A percentile compares a stretch with the other conserved stretches of the same genome.
phyloP scores from a whole-genome alignment of 257 asterid species.

The Euphrasia confusa region DNA sequence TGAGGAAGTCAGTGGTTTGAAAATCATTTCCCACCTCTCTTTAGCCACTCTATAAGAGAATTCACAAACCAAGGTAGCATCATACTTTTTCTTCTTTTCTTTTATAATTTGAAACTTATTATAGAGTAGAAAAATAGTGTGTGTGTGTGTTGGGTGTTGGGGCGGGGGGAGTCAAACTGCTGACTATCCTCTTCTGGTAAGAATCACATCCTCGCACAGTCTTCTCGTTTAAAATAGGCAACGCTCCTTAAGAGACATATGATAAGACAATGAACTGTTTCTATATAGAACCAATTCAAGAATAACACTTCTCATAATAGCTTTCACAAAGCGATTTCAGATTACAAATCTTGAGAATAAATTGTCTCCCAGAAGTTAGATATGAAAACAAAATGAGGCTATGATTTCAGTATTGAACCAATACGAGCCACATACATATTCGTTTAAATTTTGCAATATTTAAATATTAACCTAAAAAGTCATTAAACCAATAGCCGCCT shows the following conservation, averaged over 20 bases:
- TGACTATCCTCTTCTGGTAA: too few relatives aligned
- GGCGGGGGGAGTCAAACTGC: too few relatives aligned
- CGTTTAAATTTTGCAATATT: constrained; percentile 5
- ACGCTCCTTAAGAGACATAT: constrained; percentile 11
- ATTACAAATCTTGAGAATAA: not conserved
- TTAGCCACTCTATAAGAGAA: not conserved
- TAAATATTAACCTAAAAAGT: constrained; percentile 7
- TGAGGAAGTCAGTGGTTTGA: too few relatives aligned
- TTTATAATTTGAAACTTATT: too few relatives aligned
- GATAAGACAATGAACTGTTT: constrained; percentile 15
- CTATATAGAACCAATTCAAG: constrained; percentile 20
- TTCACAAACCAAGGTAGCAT: not conserved
- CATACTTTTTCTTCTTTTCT: not conserved
- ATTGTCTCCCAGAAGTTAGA: constrained; percentile 9
- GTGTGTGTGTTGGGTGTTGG: too few relatives aligned
- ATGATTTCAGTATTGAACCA: constrained; percentile 4
- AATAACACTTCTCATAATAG: constrained; percentile 7
- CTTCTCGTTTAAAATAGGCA: not conserved
- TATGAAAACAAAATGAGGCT: constrained; percentile 2
- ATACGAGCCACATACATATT: constrained; percentile 6
- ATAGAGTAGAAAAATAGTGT: too few relatives aligned
- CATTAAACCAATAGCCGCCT: constrained; percentile 14
- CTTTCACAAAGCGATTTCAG: not conserved
- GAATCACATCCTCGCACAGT: not conserved
- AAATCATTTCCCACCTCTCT: not conserved